phyloP scores from a whole-genome alignment of 169 alveolate species.

The Plasmodium knowlesi region DNA sequence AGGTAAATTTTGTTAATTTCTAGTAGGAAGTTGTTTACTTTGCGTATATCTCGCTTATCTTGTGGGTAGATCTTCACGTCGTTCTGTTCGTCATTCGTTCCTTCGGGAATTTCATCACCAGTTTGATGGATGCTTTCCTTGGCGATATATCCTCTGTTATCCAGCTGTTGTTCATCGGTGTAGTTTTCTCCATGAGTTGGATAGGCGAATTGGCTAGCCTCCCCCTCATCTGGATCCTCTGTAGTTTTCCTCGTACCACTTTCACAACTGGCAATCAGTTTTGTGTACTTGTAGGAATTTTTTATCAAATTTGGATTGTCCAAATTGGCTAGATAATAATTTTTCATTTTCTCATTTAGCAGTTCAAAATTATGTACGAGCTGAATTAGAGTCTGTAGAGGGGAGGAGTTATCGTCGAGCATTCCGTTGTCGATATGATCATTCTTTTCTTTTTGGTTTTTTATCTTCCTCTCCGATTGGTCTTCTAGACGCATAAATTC shows the following conservation, averaged over 20 bases:
- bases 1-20: slow-evolving; percentile 55
- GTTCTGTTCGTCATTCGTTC: neutral
- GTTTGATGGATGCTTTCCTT: neutral
- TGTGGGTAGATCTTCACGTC: neutral
- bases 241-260: neutral
- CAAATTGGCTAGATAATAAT: slow-evolving; percentile 17
- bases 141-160: neutral
- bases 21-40: slow-evolving; percentile 21
- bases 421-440: neutral
- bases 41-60: neutral
- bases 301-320: slow-evolving; percentile 12
- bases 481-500: slow-evolving; percentile 5
- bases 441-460: neutral
- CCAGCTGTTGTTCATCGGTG: neutral
- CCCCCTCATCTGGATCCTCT: neutral
- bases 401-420: slow-evolving; percentile 6
- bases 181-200: neutral
- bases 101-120: neutral
- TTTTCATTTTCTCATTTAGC: slow-evolving; percentile 33
- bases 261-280: neutral
- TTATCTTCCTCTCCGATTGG: neutral
- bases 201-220: neutral
- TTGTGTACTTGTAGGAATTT: slow-evolving; percentile 9
- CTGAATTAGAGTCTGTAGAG: slow-evolving; percentile 7
- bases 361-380: slow-evolving; percentile 18